phyloP scores from a whole-genome alignment of 2,329 filamentous ascomycete genomes.

The Thermoascus crustaceus region DNA sequence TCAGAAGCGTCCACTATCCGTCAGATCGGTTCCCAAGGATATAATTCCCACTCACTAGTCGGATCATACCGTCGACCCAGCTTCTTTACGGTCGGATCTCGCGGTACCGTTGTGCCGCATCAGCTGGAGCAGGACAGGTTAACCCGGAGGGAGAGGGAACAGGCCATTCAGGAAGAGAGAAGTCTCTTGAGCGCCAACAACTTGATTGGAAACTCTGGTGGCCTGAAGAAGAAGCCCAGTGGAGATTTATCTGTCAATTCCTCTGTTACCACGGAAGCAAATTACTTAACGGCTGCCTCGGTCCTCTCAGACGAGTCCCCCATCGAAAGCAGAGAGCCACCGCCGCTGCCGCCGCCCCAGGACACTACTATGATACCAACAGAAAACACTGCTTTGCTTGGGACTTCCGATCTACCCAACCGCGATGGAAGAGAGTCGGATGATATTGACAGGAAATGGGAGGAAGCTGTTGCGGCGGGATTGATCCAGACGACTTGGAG shows the following conservation, averaged over 20 bases:
- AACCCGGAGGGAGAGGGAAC: conserved; percentile 46
- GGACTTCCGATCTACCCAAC: conserved; percentile 32
- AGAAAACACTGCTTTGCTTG: conserved; percentile 45
- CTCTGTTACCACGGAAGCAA: too few species aligned
- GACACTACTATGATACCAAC: conserved; percentile 14
- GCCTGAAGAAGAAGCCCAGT: conserved; percentile 18
- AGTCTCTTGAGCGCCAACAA: conserved; percentile 53
- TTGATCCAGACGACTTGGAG: conserved; percentile 86
- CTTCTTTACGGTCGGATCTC: conserved; percentile 63
- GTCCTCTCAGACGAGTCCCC: too few species aligned
- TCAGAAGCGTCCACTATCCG: conserved; percentile 35
- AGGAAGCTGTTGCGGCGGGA: conserved; percentile 72
- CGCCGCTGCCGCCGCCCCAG: neutral
- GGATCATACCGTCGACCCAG: conserved; percentile 68
- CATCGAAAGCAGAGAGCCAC: too few species aligned
- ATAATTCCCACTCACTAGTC: conserved; percentile 43
- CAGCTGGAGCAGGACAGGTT: conserved; percentile 36
- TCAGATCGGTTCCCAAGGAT: conserved; percentile 30
- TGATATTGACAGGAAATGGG: conserved; percentile 66
- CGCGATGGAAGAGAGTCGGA: conserved; percentile 45
- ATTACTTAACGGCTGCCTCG: too few species aligned
- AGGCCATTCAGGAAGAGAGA: conserved; percentile 49
- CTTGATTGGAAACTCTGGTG: conserved; percentile 34
- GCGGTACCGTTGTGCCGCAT: conserved; percentile 58
- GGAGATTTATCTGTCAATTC: conserved; percentile 12